Evolutionary conservation across 1,284 basidiomycete genomes (phyloP), one percentile per base, ranked within the genome.

Genomic region (Tetrapyrgos nigripes): DNA sequence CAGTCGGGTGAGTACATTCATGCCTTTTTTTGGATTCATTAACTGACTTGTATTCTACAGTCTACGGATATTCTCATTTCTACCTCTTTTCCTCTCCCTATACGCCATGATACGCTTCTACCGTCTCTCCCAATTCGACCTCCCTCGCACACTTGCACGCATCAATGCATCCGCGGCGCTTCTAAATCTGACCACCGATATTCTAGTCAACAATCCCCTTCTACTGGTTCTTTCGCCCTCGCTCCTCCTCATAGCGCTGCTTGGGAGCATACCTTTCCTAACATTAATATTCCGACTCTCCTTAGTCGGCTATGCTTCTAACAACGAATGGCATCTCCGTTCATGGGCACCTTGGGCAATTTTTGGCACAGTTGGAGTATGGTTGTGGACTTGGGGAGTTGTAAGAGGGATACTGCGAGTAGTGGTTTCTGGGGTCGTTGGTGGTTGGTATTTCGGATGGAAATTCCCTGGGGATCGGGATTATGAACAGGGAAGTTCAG

Each of bases 351-450:
- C n/a, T 14, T 93, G 90, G 81, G 93, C 94, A 0, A 93, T 95
- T 21, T 81, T 83, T 45, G 80, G 83, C 3, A 84, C 89, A 0
- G 77, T 90, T 2, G 79, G 78, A 0, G 79, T 93, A 0, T 97
- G 94, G 93, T 73, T 96, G 1, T 98, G 95, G 95, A 92, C 86
- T 10, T 96, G 94, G 92, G 92, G 88, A 17, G 88, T 97, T 3
- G 86, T 92, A 14, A 82, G 95, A 29, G 95, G 96, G 1, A 72
- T 94, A 0, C 77, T 95, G 53, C 80, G 93, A 4, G 92, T 92
- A 43, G 87, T 89, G 0, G 88, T 90, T 48, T 89, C 93, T 0
- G 91, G 88, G 26, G 92, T 96, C 1, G 85, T 98, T 37, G 96
- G 94, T 1, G 88, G 91, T 43, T 98, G 95, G 94, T 97, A 97